phyloP scores from a whole-genome alignment of 768 basidiomycete genomes.

The Mycena sanguinolenta region DNA sequence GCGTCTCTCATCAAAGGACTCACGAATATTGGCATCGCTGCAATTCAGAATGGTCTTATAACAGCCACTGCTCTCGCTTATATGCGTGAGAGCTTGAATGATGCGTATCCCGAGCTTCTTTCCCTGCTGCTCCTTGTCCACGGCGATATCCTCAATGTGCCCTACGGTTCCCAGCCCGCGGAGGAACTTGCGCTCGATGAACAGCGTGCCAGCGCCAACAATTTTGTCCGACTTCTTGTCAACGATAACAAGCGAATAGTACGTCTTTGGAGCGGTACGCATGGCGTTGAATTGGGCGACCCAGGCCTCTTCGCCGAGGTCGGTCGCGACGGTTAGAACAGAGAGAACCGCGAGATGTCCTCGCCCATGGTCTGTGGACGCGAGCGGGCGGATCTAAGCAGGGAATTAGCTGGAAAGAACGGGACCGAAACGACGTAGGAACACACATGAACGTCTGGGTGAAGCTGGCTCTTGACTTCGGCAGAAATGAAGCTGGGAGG shows the following conservation, averaged over 20 bases:
- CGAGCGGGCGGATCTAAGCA: slow-evolving; percentile 87
- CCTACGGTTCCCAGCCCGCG: slow-evolving; percentile 88
- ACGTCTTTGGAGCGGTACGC: slow-evolving; percentile 69
- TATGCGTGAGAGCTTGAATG: slow-evolving; percentile 86
- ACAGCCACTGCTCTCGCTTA: slow-evolving; percentile 84
- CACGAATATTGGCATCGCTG: slow-evolving; percentile 90
- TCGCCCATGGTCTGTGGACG: slow-evolving; percentile 84
- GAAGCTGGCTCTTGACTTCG: slow-evolving; percentile 71
- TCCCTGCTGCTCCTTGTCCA: slow-evolving; percentile 89
- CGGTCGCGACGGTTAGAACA: slow-evolving; percentile 78
- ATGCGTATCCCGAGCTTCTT: slow-evolving; percentile 91
- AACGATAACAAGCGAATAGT: slow-evolving; percentile 90
- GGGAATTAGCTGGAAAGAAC: background rate
- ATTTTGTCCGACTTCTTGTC: slow-evolving; percentile 81
- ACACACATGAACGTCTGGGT: slow-evolving; percentile 76
- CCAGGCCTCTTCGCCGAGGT: slow-evolving; percentile 79
- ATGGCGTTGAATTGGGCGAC: slow-evolving; percentile 74
- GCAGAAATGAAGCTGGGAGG: slow-evolving; percentile 76
- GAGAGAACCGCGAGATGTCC: slow-evolving; percentile 88
- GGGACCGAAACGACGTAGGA: background rate
- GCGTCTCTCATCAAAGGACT: slow-evolving; percentile 50
- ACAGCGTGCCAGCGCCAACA: slow-evolving; percentile 85
- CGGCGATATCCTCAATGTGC: slow-evolving; percentile 98
- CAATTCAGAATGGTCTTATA: slow-evolving; percentile 99
- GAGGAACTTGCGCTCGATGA: slow-evolving; percentile 96